Conservation (phyloP, 441 rosid species). For the Arabidopsis lyrata region DNA sequence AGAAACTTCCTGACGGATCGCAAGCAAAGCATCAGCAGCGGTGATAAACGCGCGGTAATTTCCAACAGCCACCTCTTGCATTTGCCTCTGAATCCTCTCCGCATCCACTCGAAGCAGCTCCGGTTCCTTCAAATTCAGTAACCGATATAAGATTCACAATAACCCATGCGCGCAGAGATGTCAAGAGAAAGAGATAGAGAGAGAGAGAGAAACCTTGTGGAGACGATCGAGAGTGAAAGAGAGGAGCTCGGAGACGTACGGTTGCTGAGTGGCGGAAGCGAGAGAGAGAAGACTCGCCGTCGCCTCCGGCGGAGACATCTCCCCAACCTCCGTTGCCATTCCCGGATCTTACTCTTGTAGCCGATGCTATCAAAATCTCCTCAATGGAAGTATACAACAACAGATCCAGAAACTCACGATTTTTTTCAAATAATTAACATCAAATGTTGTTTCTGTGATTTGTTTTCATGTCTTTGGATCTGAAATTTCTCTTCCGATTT, state of each 20-base stretch:
- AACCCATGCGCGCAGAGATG: constrained; percentile 18
- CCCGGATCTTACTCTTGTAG: constrained; percentile 2
- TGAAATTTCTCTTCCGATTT: constrained; percentile 15
- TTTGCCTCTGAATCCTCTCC: constrained; percentile 94
- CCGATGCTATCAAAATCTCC: constrained; percentile 14
- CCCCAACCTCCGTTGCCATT: constrained; percentile 66
- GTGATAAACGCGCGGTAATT: constrained; percentile 91
- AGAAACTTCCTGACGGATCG: constrained; percentile 83
- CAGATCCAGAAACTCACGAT: constrained; percentile 26
- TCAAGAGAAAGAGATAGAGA: constrained; percentile 1
- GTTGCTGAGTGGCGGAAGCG: constrained; percentile 84
- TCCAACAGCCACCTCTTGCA: constrained; percentile 98
- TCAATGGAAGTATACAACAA: neutral
- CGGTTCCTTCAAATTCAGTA: constrained; percentile 65
- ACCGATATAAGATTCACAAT: constrained; percentile 16
- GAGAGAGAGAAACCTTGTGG: constrained; percentile 66
- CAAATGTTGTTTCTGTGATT: constrained; percentile 21
- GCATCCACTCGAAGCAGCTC: constrained; percentile 94
- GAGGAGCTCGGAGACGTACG: constrained; percentile 93
- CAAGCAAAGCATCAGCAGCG: constrained; percentile 92
- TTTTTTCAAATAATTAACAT: constrained; percentile 6
- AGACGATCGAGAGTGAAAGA: constrained; percentile 98
- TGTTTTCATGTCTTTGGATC: constrained; percentile 22
- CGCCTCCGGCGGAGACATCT: constrained; percentile 46
- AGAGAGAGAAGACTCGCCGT: constrained; percentile 66